Evolutionary conservation across 129 eudicot species (phyloP).

Genomic region (Arctium minus): DNA sequence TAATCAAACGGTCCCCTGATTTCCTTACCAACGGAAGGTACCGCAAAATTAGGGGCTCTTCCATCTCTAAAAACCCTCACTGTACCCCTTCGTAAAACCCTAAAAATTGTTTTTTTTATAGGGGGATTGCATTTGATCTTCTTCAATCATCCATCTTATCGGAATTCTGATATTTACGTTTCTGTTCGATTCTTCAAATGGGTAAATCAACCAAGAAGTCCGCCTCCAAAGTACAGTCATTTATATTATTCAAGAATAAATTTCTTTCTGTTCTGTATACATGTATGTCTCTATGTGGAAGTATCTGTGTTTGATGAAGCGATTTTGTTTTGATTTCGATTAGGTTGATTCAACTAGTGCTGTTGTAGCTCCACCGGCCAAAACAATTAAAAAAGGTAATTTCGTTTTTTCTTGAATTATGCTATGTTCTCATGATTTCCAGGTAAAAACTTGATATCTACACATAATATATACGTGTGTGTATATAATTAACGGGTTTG

Average conservation of each 20-base stretch:
- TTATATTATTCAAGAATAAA: background rate
- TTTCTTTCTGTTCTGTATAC: background rate
- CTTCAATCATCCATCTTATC: background rate
- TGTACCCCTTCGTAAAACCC: background rate
- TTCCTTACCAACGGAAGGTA: background rate
- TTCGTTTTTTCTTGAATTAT: background rate
- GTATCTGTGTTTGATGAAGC: background rate
- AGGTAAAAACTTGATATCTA: background rate
- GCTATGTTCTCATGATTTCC: background rate
- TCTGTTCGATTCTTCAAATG: background rate
- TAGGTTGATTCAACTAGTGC: background rate
- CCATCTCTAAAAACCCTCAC: background rate
- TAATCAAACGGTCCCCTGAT: background rate
- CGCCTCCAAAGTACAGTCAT: background rate
- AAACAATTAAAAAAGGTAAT: background rate
- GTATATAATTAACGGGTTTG: background rate
- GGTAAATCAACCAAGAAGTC: background rate
- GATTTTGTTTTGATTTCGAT: background rate
- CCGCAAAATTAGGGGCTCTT: background rate
- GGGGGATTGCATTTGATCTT: background rate
- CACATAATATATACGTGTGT: background rate
- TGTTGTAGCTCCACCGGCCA: background rate
- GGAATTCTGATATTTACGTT: background rate
- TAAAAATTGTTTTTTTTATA: background rate
- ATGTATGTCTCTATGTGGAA: background rate